A percentile compares a stretch with the other conserved stretches of the same genome.
Conservation (phyloP, 2,329 filamentous ascomycete species). For the Ophiocordyceps robertsii region DNA sequence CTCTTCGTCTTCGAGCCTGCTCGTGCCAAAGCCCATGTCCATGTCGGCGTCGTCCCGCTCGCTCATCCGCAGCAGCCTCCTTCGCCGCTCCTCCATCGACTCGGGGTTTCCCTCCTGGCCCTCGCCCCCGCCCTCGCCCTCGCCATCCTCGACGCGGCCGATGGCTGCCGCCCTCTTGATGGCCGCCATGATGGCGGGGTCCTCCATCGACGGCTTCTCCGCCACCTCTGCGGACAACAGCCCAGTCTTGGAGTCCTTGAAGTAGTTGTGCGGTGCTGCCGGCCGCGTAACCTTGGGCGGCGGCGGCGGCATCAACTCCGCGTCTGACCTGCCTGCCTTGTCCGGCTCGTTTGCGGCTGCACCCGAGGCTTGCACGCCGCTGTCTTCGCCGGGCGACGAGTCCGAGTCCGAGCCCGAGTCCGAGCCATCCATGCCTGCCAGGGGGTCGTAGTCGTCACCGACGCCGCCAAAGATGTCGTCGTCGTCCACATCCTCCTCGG, state of each 20-base stretch:
- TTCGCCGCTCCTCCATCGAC: constrained; percentile 54
- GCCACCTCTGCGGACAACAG: constrained; percentile 38
- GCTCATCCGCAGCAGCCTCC: constrained; percentile 58
- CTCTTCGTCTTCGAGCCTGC: constrained; percentile 76
- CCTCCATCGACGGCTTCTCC: constrained; percentile 45
- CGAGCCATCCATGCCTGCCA: constrained; percentile 41
- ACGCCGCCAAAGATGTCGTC: constrained; percentile 55
- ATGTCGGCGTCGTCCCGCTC: constrained; percentile 81
- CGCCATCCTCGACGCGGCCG: constrained; percentile 26
- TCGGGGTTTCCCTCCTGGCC: constrained; percentile 23
- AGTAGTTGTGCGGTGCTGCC: constrained; percentile 42
- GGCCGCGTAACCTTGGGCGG: constrained; percentile 27
- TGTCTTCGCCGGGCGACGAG: constrained; percentile 18
- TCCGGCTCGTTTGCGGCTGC: constrained; percentile 3
- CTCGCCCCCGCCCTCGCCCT: constrained; percentile 19
- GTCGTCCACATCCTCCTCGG: constrained; percentile 38
- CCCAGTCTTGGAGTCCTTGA: constrained; percentile 42
- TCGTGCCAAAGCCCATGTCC: constrained; percentile 88
- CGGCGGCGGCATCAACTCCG: constrained; percentile 30
- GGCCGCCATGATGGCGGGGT: constrained; percentile 70
- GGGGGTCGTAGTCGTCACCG: constrained; percentile 53
- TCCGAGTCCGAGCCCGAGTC: constrained; percentile 31
- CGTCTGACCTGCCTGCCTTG: constrained; percentile 3
- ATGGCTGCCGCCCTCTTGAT: constrained; percentile 72
- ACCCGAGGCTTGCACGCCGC: constrained; percentile 7